Base-by-base conservation (phyloP, 1,284 basidiomycete genomes). In the Pseudozyma sp. region DNA sequence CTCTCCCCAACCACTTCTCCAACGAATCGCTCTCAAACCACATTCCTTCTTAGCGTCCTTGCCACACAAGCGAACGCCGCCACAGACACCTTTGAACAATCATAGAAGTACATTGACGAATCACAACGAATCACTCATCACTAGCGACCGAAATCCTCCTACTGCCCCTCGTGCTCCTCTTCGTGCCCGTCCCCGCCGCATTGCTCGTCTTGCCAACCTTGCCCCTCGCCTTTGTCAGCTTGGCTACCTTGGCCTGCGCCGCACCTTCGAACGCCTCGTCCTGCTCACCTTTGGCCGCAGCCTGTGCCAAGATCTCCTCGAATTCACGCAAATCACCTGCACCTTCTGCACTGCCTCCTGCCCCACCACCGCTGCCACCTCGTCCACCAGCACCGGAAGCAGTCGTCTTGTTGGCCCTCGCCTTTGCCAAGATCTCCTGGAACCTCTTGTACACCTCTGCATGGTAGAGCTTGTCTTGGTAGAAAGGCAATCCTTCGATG, bases 401-500 rank as follows among this genome's bases (percentile, higher is more conserved):
- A 9, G 37, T 45, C 3, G 55, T 58, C 68, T 75, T 70, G 58
- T 78, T 79, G 29, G 71, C 62, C 11, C 77, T 62, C 57, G 75
- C 79, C 63, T 93, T 93, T 58, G 87, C 86, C 30, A 99, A 88
- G 64, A 99, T 97, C 83, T 98, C 95, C 33, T 88, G 88, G 86
- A 99, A 98, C 47, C 91, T 88, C 50, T 88, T 88, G 85, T 89
- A 98, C 13, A 99, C 96, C 0, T 86, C 87, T 57, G 90, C 88
- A 76, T 97, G 94, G 85, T 96, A 93, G 37, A 99, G 87, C 86
- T 99, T 99, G 87, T 99, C 96, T 68, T 94, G 91, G 81, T 99
- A 84, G 66, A 76, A 81, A 1, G 81, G 79, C 45, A 83, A 59
- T 4, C 93, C 94, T 69, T 98, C 95, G 78, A 95, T 93, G 67